These are phyloP conservation scores for Pichia sp. DNA, from an alignment of 1,139 yeast genomes.

Conservation along the genomic window DNA sequence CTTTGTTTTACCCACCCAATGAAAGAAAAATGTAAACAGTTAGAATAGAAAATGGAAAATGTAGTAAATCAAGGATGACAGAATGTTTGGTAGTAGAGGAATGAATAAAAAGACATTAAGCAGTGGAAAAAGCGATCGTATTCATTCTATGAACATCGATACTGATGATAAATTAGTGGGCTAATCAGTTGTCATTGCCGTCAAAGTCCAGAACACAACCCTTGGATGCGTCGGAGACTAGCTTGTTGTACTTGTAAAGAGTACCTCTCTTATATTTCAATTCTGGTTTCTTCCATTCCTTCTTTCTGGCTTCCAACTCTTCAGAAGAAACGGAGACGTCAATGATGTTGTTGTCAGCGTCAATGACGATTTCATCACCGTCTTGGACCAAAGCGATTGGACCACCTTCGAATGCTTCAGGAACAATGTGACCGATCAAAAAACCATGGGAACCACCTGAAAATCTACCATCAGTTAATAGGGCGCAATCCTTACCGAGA, in stretches of 20 bases:
- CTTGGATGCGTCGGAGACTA: slow-evolving; percentile 84
- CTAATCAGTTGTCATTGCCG: slow-evolving; percentile 18
- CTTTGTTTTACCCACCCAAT: slow-evolving; percentile 9
- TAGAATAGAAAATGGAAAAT: background rate
- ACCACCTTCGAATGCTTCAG: slow-evolving; percentile 98
- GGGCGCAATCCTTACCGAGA: slow-evolving; percentile 92
- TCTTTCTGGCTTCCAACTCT: slow-evolving; percentile 67
- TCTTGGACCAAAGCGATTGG: slow-evolving; percentile 92
- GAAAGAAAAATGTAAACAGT: background rate
- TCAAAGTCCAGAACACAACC: slow-evolving; percentile 86
- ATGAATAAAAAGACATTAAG: too few relatives aligned
- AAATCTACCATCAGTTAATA: slow-evolving; percentile 95
- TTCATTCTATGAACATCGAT: slow-evolving; percentile 18
- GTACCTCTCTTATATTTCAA: slow-evolving; percentile 93
- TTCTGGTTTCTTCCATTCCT: slow-evolving; percentile 71
- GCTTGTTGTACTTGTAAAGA: slow-evolving; percentile 72
- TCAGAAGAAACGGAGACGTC: slow-evolving; percentile 73
- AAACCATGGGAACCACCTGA: slow-evolving; percentile 99
- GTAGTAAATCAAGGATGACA: slow-evolving; percentile 1
- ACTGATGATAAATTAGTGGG: background rate
- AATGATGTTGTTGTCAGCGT: slow-evolving; percentile 83
- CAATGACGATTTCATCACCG: slow-evolving; percentile 89
- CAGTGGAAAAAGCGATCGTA: background rate
- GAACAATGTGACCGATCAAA: slow-evolving; percentile 96
- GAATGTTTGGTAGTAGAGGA: background rate